Conservation (phyloP, 495 filamentous ascomycete genomes). For the Pyrenula aspistea region DNA sequence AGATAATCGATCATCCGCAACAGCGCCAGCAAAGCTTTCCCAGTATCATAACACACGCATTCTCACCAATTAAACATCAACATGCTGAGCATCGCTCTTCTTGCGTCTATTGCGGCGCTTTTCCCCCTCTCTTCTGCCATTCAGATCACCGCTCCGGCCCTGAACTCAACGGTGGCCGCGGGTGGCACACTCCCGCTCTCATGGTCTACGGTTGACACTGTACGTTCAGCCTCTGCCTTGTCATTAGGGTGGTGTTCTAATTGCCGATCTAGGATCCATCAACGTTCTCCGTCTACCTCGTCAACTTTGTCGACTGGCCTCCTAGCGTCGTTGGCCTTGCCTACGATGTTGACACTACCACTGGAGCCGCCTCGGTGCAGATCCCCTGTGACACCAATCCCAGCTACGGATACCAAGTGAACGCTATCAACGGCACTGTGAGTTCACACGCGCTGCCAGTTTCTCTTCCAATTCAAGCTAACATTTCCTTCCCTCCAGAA, state of each 20-base stretch:
- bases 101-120: not conserved
- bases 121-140: slow-evolving; percentile 6
- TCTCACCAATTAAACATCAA: not conserved
- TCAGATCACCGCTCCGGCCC: slow-evolving; percentile 11
- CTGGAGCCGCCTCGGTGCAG: slow-evolving; percentile 17
- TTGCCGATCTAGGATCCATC: slow-evolving; percentile 12
- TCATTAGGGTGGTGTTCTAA: not conserved
- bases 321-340: slow-evolving; percentile 28
- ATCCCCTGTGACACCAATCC: slow-evolving; percentile 27
- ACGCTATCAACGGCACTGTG: slow-evolving; percentile 33
- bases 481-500: slow-evolving; percentile 9
- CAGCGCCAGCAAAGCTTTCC: not conserved
- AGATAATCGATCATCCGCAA: not conserved
- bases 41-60: not conserved
- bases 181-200: slow-evolving; percentile 20
- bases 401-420: slow-evolving; percentile 33
- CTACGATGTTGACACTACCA: slow-evolving; percentile 18
- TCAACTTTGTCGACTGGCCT: slow-evolving; percentile 38
- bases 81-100: not conserved
- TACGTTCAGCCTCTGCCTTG: not conserved
- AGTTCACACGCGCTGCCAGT: not conserved
- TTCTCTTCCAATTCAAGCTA: not conserved
- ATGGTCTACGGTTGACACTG: slow-evolving; percentile 34
- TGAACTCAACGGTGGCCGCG: slow-evolving; percentile 21
- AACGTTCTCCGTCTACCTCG: slow-evolving; percentile 29